Evolutionary conservation across 139 green algal species (phyloP).

Genomic region (Tetradesmus obliquus): DNA sequence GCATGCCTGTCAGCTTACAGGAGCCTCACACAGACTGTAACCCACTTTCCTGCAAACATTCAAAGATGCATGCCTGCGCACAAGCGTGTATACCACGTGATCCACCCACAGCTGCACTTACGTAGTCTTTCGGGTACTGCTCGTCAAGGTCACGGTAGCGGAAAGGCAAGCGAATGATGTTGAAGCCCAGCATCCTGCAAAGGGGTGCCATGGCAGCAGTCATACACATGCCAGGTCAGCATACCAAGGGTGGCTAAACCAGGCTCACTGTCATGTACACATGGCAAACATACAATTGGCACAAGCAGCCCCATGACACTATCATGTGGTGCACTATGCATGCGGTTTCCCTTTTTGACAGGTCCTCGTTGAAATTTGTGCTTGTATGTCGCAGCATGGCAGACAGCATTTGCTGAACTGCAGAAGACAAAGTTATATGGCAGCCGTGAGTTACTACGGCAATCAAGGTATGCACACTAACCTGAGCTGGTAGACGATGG

Average conservation of each 20-base stretch:
- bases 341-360: neutral
- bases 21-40: no score
- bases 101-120: neutral
- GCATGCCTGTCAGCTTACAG: neutral
- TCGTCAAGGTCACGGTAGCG: constrained; percentile 27
- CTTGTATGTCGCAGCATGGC: neutral
- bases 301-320: neutral
- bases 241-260: no score
- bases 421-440: no score
- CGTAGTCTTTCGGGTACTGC: neutral
- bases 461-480: neutral
- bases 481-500: constrained; percentile 41
- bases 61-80: no score
- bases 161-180: constrained; percentile 43
- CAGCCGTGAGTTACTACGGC: no score
- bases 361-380: no score
- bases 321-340: neutral
- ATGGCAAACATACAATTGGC: no score
- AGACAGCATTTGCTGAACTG: neutral
- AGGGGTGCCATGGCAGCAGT: neutral
- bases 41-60: neutral
- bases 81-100: no score
- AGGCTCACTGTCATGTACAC: no score
- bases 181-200: constrained; percentile 47
- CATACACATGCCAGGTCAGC: neutral